Evolutionary conservation across 2,329 filamentous ascomycete genomes (phyloP).

Genomic region (Fusarium begoniae): DNA sequence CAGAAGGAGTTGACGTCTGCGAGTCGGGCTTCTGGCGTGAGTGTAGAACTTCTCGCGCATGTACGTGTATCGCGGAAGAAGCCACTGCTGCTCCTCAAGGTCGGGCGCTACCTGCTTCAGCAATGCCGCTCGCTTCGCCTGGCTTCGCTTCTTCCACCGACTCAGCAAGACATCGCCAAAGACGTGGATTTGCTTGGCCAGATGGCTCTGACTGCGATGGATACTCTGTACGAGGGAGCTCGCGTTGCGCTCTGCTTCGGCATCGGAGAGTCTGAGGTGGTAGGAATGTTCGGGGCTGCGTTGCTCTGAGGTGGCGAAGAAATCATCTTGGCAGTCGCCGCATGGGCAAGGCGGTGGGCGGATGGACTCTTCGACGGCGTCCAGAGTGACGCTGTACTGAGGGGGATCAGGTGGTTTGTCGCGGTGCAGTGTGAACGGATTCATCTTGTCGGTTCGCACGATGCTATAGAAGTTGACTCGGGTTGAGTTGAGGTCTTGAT

Average conservation of each 20-base stretch:
- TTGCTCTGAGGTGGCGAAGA: too few relatives aligned
- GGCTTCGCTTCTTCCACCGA: rapidly evolving
- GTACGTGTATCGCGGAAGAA: rapidly evolving
- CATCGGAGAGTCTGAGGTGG: rapidly evolving
- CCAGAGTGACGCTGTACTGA: too few relatives aligned
- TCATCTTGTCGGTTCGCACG: neutral
- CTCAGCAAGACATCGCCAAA: rapidly evolving
- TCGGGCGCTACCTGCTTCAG: rapidly evolving
- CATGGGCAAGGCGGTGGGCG: rapidly evolving
- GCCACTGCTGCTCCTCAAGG: rapidly evolving
- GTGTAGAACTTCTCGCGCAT: rapidly evolving
- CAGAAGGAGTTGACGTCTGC: rapidly evolving
- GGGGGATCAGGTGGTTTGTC: too few relatives aligned
- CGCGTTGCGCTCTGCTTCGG: rapidly evolving
- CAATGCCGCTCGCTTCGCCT: rapidly evolving
- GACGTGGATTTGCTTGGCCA: rapidly evolving
- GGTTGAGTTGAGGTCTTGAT: rapidly evolving
- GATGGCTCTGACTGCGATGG: rapidly evolving
- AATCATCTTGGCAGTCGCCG: rapidly evolving
- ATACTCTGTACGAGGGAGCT: rapidly evolving
- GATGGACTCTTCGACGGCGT: neutral
- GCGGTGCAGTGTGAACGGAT: rapidly evolving
- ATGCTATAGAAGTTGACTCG: neutral
- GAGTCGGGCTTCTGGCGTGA: rapidly evolving
- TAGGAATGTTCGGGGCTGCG: neutral